Conservation (phyloP, 768 basidiomycete species). For the Tricholoma sp. region DNA sequence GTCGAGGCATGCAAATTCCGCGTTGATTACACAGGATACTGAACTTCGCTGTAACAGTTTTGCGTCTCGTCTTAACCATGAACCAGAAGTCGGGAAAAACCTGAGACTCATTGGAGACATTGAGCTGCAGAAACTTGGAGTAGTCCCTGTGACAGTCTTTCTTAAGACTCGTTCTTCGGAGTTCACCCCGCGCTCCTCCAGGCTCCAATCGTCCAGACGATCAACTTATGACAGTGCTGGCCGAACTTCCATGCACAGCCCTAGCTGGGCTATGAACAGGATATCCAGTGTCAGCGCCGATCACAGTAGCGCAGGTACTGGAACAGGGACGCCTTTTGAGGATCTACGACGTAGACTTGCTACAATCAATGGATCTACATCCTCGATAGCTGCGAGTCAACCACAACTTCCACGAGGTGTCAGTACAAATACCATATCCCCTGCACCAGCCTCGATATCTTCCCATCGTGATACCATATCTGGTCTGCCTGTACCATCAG, state of each 20-base stretch:
- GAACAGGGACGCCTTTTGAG: slow-evolving; percentile 60
- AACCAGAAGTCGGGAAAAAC: slow-evolving; percentile 58
- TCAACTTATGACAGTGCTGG: slow-evolving; percentile 31
- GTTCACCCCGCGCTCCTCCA: slow-evolving; percentile 31
- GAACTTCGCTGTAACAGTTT: slow-evolving; percentile 39
- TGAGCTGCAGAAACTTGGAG: slow-evolving; percentile 81
- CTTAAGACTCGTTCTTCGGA: slow-evolving; percentile 55
- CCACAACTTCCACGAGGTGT: slow-evolving; percentile 29
- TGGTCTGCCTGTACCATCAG: slow-evolving; percentile 12
- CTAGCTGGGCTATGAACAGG: slow-evolving; percentile 40
- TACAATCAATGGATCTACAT: slow-evolving; percentile 66
- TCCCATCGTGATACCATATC: slow-evolving; percentile 21
- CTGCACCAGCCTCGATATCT: slow-evolving; percentile 26
- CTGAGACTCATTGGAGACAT: slow-evolving; percentile 63
- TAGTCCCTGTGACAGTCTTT: slow-evolving; percentile 90
- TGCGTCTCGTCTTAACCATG: slow-evolving; percentile 55
- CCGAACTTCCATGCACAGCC: slow-evolving; percentile 43
- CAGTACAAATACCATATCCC: slow-evolving; percentile 29
- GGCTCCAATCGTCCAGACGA: slow-evolving; percentile 31
- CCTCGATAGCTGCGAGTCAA: slow-evolving; percentile 49
- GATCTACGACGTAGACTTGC: slow-evolving; percentile 74
- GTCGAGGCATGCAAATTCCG: slow-evolving; percentile 49
- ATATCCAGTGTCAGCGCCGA: slow-evolving; percentile 38
- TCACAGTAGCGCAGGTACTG: slow-evolving; percentile 38
- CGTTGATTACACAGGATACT: background rate